Evolutionary conservation across 2,329 filamentous ascomycete genomes (phyloP).

Genomic region (Diaporthe sp.): DNA sequence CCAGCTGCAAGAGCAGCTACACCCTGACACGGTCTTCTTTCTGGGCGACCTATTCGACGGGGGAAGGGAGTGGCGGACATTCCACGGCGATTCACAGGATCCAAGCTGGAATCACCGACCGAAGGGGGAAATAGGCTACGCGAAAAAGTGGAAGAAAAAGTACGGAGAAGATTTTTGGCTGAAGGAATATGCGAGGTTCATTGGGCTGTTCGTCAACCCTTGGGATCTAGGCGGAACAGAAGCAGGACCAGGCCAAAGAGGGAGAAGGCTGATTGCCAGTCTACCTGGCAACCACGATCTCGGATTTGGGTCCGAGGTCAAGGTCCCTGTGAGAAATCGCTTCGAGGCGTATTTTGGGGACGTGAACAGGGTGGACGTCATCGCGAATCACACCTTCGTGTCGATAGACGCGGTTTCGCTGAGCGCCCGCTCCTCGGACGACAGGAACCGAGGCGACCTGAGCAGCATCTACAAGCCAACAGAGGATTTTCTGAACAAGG

Average conservation of each 20-base stretch:
- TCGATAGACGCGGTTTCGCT: constrained; percentile 91
- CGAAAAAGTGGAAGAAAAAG: constrained; percentile 78
- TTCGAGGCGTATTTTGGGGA: constrained; percentile 93
- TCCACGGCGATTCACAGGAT: constrained; percentile 69
- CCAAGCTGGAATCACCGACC: constrained; percentile 70
- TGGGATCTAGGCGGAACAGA: constrained; percentile 71
- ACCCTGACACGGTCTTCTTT: constrained; percentile 92
- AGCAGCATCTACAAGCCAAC: constrained; percentile 80
- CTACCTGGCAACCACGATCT: constrained; percentile 96
- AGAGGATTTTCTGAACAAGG: constrained; percentile 79
- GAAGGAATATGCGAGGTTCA: constrained; percentile 87
- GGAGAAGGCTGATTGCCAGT: constrained; percentile 84
- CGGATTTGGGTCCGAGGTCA: constrained; percentile 89
- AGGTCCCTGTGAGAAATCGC: constrained; percentile 82
- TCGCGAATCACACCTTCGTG: constrained; percentile 96
- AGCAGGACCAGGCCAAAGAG: constrained; percentile 71
- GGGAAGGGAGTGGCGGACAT: constrained; percentile 92
- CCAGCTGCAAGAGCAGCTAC: constrained; percentile 80
- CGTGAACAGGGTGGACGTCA: constrained; percentile 88
- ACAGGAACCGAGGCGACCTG: constrained; percentile 65
- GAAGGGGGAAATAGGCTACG: constrained; percentile 63
- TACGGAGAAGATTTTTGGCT: constrained; percentile 90
- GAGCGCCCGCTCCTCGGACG: constrained; percentile 75
- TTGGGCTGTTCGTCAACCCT: constrained; percentile 83
- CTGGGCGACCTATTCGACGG: constrained; percentile 96